Evolutionary conservation across 352 stramenopile species (phyloP), one percentile per base, ranked within the genome.

Genomic region (Peronospora belbahrii): DNA sequence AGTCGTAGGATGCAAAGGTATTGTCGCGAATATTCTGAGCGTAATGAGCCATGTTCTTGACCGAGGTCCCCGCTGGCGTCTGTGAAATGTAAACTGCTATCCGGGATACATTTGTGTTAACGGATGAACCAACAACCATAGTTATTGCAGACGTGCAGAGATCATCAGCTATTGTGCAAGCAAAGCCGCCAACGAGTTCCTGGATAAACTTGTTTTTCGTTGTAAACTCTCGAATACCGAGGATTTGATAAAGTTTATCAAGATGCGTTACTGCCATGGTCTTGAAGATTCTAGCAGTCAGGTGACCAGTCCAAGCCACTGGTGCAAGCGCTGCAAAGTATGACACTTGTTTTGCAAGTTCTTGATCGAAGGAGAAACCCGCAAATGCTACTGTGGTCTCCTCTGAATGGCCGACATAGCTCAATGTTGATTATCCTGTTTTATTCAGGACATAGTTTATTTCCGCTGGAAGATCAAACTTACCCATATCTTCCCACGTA

Each of bases 21-120:
- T 65, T 36, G 23, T 59, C 48, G 20, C 71, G 71, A 30, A 81
- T 77, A 33, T 33, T 59, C 39, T 81, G 71, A 6, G 66, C 66
- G 42, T 61, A 83, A 42, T 77, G 71, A 0, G 32, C 63, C 35
- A 81, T 47, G 37, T 74, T 83, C 50, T 78, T 83, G 18, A 78
- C 63, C 3, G 68, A 78, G 7, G 68, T 81, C 18, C 68, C 68
- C 7, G 68, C 63, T 0, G 68, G 68, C 23, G 61, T 74, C 30
- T 83, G 52, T 11, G 65, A 62, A n/a, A 80, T 40, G 17, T 83
- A 83, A 2, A 83, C 68, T 23, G 61, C 39, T 7, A 83, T 58
- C 1, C 70, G 61, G 9, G 62, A 71, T 27, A 37, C 42, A 48
- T 83, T 83, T 37, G 65, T 51, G 54, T 70, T 78, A n/a, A n/a